Percentiles rank a stretch among this genome's conserved stretches.
Evolutionary conservation across 768 basidiomycete genomes (phyloP).

Genomic region (Chlorophyllum brunneum): DNA sequence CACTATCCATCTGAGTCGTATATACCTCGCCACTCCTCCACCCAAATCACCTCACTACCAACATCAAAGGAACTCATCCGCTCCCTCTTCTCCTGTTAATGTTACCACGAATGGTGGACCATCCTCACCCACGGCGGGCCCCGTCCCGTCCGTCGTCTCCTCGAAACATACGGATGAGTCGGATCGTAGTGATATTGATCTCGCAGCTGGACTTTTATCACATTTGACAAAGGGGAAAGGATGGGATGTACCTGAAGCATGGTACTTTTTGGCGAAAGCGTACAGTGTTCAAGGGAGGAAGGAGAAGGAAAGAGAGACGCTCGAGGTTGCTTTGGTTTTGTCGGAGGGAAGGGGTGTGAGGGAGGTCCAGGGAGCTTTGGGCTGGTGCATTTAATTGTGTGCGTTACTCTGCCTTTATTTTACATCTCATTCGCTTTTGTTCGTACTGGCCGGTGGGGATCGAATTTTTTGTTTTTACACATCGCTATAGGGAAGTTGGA

Average conservation of each 20-base stretch:
- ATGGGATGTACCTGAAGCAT: conserved; percentile 93
- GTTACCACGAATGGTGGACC: not conserved
- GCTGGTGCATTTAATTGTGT: conserved; percentile 54
- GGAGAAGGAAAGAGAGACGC: conserved; percentile 70
- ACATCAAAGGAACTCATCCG: not conserved
- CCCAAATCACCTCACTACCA: conserved; percentile 13
- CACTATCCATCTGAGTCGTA: conserved; percentile 69
- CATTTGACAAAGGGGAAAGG: conserved; percentile 75
- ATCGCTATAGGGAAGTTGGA: no score
- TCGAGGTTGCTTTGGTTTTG: conserved; percentile 63
- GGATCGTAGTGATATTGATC: conserved; percentile 53
- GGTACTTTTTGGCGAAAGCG: conserved; percentile 87
- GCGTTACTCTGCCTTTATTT: not conserved
- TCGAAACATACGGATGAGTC: conserved; percentile 12
- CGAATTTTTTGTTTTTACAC: not conserved
- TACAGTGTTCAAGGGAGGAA: conserved; percentile 71
- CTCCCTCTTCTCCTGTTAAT: conserved; percentile 7
- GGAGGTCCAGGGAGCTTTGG: conserved; percentile 58
- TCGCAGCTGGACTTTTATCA: conserved; percentile 78
- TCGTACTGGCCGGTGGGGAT: no score
- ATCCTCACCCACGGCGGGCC: conserved; percentile 10
- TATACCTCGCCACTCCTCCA: conserved; percentile 53
- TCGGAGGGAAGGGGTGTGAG: conserved; percentile 62
- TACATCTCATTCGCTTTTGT: no score
- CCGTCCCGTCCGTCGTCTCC: not conserved